Evolutionary conservation across 164 flowering plant species (phyloP), one percentile per base, ranked within the genome.

Genomic region (Stephania yunnanensis): DNA sequence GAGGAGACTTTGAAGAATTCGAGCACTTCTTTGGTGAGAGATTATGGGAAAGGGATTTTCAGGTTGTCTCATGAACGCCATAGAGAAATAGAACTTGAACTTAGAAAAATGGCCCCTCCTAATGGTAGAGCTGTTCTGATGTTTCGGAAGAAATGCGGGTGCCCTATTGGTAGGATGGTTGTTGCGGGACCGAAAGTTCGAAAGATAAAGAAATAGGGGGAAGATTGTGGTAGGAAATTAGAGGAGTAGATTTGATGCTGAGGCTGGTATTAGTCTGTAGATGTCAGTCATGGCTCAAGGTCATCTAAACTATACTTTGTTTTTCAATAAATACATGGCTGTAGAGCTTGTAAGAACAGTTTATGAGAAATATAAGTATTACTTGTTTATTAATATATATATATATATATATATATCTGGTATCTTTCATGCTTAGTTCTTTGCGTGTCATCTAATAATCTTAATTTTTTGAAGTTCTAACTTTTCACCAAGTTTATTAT

Each of bases 31-130:
- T 11, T 73, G 71, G 78, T 63, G 17, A 85, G 82, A 69, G 85
- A 79, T 74, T 86, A 78, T 15, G 89, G 81, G 70, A 86, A 74
- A 68, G 90, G 93, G 0, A 58, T 90, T 19, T 88, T 90, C 48
- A 88, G 90, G 73, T 85, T 92, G 86, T 87, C 85, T 68, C 86
- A 88, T 12, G 89, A 87, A 75, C 89, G 87, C 67, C 94, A 90
- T 69, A 82, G 85, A 20, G 97, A 94, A 75, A 74, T 92, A 80
- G 93, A 94, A 77, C 87, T 90, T 4, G 95, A 91, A 78, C 91
- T 92, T n/a, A 90, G 85, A 92, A 94, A 91, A 85, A 87, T 94
- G 90, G 98, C 98, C 5, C 98, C 97, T 0, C 83, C 82, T 10
- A 95, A 92, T 85, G 98, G 98, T 67, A 86, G 93, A 74, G 97